Conservation (phyloP, 2,329 filamentous ascomycete genomes). For the Plectosphaerella plurivora region DNA sequence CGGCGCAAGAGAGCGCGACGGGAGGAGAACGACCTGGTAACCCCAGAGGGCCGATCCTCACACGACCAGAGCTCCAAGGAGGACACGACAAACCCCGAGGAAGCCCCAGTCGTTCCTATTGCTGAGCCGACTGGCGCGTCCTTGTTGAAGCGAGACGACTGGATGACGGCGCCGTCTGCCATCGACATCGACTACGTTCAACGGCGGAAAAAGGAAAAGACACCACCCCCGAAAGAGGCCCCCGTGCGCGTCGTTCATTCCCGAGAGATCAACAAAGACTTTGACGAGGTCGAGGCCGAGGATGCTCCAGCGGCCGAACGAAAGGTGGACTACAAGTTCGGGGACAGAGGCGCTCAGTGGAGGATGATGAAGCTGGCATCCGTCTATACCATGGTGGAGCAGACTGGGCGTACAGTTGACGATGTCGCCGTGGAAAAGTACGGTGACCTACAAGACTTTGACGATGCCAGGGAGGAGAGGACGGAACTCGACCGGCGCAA, state of each 20-base stretch:
- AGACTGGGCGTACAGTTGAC: conserved; percentile 68
- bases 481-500: conserved; percentile 80
- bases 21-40: conserved; percentile 41
- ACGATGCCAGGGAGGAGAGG: conserved; percentile 89
- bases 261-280: conserved; percentile 70
- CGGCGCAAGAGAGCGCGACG: conserved; percentile 62
- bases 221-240: conserved; percentile 47
- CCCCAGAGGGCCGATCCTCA: conserved; percentile 5
- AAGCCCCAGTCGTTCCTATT: conserved; percentile 4
- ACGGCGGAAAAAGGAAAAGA: conserved; percentile 26
- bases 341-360: conserved; percentile 87
- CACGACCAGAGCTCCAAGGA: conserved; percentile 36
- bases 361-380: conserved; percentile 91
- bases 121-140: conserved; percentile 4
- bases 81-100: conserved; percentile 14
- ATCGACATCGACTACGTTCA: conserved; percentile 79
- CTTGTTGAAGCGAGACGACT: conserved; percentile 61
- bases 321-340: conserved; percentile 73
- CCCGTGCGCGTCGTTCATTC: conserved; percentile 70
- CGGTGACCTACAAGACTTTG: conserved; percentile 77
- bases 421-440: conserved; percentile 80
- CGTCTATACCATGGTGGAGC: conserved; percentile 75
- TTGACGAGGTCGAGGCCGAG: conserved; percentile 53
- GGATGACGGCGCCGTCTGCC: conserved; percentile 81
- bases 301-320: conserved; percentile 30